Base-by-base conservation (phyloP, 148 eudicot species). In the Spergularia bocconei region DNA sequence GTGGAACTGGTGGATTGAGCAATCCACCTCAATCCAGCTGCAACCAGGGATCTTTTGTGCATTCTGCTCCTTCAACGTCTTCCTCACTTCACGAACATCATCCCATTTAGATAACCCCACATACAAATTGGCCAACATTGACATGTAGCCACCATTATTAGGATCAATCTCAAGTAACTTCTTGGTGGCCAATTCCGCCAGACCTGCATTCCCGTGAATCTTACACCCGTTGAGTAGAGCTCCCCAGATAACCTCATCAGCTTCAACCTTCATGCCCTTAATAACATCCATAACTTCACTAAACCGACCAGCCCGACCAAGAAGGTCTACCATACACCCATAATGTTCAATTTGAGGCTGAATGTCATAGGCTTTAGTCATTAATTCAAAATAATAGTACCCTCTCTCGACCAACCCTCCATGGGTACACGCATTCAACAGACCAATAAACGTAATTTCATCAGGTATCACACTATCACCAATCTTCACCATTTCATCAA, bases 241-340 rank as follows among this genome's bases (percentile, higher is more conserved):
- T 56, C 94, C 97, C 97, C 94, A 92, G 13, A 92, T 83, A 56
- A 79, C 92, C 72, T 84, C 93, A 63, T 90, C 97, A n/a, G 97
- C 88, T 73, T 84, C 75, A 39, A 84, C 82, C 70, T 80, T 85
- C 94, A 92, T 90, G 20, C 65, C 83, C 10, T 56, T 79, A 17
- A 90, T 76, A 68, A 90, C 75, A 62, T 82, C 73, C 91, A 89
- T 79, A 9, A 81, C 92, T 66, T 92, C 91, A 17, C 84, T 83
- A 80, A 92, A 88, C 56, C 57, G 71, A 20, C 92, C 94, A 7
- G 94, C 88, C 57, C 94, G 87, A 58, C 88, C 94, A 71, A 92
- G 86, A 74, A 91, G 87, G 81, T 91, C 92, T 59, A 90, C 83
- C 33, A 85, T 78, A 71, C 97, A 91, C 66, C 97, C 97, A 57